Conservation (phyloP, 176 grass and related monocot genomes). For the Rhipidocladum racemiflorum region DNA sequence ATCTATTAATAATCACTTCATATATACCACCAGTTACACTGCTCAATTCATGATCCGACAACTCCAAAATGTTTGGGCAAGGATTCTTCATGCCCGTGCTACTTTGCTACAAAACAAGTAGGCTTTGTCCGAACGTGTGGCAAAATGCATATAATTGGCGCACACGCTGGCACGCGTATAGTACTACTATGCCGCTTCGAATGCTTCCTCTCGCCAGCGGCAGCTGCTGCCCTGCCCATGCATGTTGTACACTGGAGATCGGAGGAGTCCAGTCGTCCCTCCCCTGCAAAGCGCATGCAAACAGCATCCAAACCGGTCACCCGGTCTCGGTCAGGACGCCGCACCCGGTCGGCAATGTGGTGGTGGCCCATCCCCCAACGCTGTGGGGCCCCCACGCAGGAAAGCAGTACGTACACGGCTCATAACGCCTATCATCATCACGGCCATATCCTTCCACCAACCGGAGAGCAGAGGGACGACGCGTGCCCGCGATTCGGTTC, state of each 20-base stretch:
- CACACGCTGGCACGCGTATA: constrained; percentile 1
- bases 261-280: not conserved
- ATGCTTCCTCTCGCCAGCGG: not conserved
- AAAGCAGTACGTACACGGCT: not conserved
- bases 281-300: constrained; percentile 38
- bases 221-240: not conserved
- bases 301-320: constrained; percentile 15
- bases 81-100: not conserved
- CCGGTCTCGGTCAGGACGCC: not conserved
- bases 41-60: not conserved
- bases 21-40: not conserved
- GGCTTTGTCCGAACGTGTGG: constrained; percentile 21
- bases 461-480: not conserved
- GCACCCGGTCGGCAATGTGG: not conserved
- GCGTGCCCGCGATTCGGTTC: not conserved
- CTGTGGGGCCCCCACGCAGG: not conserved
- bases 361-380: constrained; percentile 29
- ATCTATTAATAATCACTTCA: not conserved
- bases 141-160: not conserved
- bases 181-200: not conserved
- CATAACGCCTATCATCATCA: constrained; percentile 26
- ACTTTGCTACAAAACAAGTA: not conserved
- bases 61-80: too few relatives aligned
- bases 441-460: not conserved
- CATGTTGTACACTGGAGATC: not conserved